Evolutionary conservation across 805 yeast species (phyloP).

Genomic region (Tetrapisispora arboricola): DNA sequence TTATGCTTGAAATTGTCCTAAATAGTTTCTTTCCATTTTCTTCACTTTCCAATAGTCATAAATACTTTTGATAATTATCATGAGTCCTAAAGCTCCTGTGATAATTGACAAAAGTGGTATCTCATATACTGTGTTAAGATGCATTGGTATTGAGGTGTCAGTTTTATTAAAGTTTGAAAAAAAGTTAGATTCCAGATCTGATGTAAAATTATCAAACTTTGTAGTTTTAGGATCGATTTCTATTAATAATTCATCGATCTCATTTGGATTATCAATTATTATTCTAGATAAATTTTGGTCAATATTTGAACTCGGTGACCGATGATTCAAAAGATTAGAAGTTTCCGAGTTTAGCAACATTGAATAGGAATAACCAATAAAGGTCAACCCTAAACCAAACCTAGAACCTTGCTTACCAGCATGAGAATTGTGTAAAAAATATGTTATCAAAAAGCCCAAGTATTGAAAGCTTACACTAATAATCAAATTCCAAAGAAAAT

Average conservation of each 20-base stretch:
- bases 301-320: slow-evolving; percentile 8
- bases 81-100: slow-evolving; percentile 56
- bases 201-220: slow-evolving; percentile 22
- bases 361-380: slow-evolving; percentile 58
- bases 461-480: slow-evolving; percentile 86
- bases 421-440: slow-evolving; percentile 87
- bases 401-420: slow-evolving; percentile 94
- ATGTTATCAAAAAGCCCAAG: slow-evolving; percentile 85
- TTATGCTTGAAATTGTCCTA: slow-evolving; percentile 15
- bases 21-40: slow-evolving; percentile 47
- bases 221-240: slow-evolving; percentile 15
- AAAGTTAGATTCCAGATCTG: slow-evolving; percentile 20
- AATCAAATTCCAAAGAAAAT: slow-evolving; percentile 79
- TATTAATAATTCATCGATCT: slow-evolving; percentile 33
- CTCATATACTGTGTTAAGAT: slow-evolving; percentile 9
- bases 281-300: slow-evolving; percentile 30
- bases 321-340: slow-evolving; percentile 23
- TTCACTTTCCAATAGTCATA: slow-evolving; percentile 64
- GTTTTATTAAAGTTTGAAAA: slow-evolving; percentile 15
- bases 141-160: not conserved
- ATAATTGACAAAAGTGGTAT: slow-evolving; percentile 51
- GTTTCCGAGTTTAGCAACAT: slow-evolving; percentile 39
- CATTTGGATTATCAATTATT: slow-evolving; percentile 49
- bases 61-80: slow-evolving; percentile 59
- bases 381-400: slow-evolving; percentile 81